Evolutionary conservation across 2,329 filamentous ascomycete genomes (phyloP), one percentile per base, ranked within the genome.

Genomic region (Paracoccidioides lutzii): DNA sequence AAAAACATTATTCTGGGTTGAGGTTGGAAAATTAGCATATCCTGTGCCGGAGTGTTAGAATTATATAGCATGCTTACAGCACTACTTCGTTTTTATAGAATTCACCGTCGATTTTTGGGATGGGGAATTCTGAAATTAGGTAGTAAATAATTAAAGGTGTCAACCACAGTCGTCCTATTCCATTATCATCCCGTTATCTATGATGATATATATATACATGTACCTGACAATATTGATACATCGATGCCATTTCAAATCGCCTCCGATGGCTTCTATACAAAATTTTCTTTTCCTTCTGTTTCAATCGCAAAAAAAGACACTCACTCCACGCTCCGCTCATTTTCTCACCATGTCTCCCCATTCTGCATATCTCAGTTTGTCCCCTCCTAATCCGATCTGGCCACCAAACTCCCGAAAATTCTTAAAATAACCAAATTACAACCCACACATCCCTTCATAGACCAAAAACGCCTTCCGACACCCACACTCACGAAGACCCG

Each of bases 401-500:
- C 22, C 22, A 22, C 22, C 22, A 22, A 22, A 22, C 22, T 2
- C 22, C 22, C 22, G 22, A 22, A 2, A 22, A 22, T 22, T 22
- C 22, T 22, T 22, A 22, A 22, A 22, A 22, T 22, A 22, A 2
- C 22, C 22, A 22, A 22, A 22, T 22, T 22, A 22, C 22, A 22
- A 22, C 22, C 22, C 22, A 22, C 22, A 22, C 22, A 22, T 22
- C 22, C 22, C 22, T 22, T 22, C 22, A 22, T 22, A 22, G 22
- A 22, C 22, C 22, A 53, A 42, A 55, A 30, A 12, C 10, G 6
- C 10, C 10, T 37, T 37, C 10, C 52, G 15, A 57, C 48, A 55
- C 43, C 44, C 40, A 54, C 54, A 64, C 53, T 43, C 54, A 52
- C 55, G 59, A 22, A 22, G 22, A 22, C 60, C 54, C 40, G 28